Conservation (phyloP, 2,329 filamentous ascomycete genomes). For the Fusarium guadeloupense region DNA sequence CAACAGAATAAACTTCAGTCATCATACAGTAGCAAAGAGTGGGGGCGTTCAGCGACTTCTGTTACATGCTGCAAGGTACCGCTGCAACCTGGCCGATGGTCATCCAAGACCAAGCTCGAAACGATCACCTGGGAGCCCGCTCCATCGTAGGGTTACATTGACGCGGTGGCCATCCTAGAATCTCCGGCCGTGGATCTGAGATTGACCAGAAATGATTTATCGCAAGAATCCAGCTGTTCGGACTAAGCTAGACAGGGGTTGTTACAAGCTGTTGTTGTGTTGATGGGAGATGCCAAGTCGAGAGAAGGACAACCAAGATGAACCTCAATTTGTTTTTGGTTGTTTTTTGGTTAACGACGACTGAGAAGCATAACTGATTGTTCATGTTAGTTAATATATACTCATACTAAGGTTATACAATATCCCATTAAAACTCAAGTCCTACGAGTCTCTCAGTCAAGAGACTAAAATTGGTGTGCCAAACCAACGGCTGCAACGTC, state of each 20-base stretch:
- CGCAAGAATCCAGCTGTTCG: constrained; percentile 22
- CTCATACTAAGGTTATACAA: neutral
- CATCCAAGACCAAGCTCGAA: constrained; percentile 5
- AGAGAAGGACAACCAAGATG: neutral
- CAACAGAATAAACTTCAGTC: constrained; percentile 5
- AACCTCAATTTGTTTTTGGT: neutral
- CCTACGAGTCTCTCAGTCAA: too few species aligned
- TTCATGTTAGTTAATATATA: neutral
- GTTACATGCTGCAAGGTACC: constrained; percentile 30
- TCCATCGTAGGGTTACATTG: constrained; percentile 14
- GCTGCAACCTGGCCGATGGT: constrained; percentile 14
- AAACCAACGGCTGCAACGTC: constrained; percentile 26
- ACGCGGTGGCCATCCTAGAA: constrained; percentile 20
- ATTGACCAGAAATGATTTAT: constrained; percentile 26
- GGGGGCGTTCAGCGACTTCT: constrained; percentile 7
- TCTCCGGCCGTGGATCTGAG: constrained; percentile 28
- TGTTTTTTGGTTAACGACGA: too few species aligned
- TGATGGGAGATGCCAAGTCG: neutral
- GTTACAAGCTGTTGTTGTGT: neutral
- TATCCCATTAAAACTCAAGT: too few species aligned
- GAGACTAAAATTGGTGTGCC: constrained; percentile 25
- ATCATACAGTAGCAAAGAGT: neutral
- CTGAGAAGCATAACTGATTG: neutral
- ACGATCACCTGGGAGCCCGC: constrained; percentile 4
- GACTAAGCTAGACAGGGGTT: constrained; percentile 2